A percentile compares a stretch with the other conserved stretches of the same genome.
Conservation (phyloP, 768 basidiomycete genomes). For the Agaricus subrufescens region DNA sequence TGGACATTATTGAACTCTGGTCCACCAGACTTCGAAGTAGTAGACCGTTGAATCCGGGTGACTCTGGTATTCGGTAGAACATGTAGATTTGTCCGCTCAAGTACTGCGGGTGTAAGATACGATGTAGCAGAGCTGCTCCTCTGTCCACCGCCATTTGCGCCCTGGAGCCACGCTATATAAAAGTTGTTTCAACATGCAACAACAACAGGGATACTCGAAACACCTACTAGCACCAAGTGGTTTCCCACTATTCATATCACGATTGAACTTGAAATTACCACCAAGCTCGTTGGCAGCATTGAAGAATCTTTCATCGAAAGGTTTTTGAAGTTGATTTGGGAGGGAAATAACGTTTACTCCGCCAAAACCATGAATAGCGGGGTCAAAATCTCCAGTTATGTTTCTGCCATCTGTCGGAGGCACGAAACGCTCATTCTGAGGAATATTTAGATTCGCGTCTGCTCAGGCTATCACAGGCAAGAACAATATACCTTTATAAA, state of each 20-base stretch:
- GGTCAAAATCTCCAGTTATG: slow-evolving; percentile 30
- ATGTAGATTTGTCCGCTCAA: slow-evolving; percentile 23
- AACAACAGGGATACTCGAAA: background rate
- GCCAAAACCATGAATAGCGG: slow-evolving; percentile 28
- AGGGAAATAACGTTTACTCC: slow-evolving; percentile 29
- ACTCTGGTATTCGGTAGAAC: slow-evolving; percentile 25
- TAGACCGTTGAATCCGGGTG: slow-evolving; percentile 15
- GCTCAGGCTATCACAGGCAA: too few species aligned
- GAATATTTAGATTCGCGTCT: background rate
- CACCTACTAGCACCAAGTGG: slow-evolving; percentile 25
- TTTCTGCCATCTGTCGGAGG: slow-evolving; percentile 34
- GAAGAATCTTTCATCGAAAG: slow-evolving; percentile 25
- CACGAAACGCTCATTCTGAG: slow-evolving; percentile 31
- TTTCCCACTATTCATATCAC: slow-evolving; percentile 25
- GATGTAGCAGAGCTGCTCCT: slow-evolving; percentile 26
- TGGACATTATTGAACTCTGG: background rate
- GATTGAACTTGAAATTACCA: slow-evolving; percentile 20
- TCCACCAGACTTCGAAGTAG: background rate
- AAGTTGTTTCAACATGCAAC: too few species aligned
- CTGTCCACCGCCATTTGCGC: slow-evolving; percentile 20
- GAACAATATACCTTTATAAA: slow-evolving; percentile 20
- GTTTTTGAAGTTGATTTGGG: slow-evolving; percentile 20
- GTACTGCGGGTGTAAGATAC: slow-evolving; percentile 21
- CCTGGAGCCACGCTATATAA: slow-evolving; percentile 17
- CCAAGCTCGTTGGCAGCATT: slow-evolving; percentile 24